phyloP scores from a whole-genome alignment of 2,329 filamentous ascomycete species.

The Ophiostoma novo-ulmi region DNA sequence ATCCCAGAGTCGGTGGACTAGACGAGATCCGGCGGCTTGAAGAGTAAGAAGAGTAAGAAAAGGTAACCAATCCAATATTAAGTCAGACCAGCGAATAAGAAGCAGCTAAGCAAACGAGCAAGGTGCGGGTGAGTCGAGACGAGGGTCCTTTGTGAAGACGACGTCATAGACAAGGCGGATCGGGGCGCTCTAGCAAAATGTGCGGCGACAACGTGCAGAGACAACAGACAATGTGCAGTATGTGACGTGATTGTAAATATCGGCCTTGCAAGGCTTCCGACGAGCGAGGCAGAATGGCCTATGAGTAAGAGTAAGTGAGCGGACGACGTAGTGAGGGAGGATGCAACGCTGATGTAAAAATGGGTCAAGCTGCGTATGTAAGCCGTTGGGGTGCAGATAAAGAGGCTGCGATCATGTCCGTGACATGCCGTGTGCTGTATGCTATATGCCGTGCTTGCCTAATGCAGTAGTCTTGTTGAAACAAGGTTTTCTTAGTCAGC shows the following conservation, averaged over 20 bases:
- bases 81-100: neutral
- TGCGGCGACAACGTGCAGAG: neutral
- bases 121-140: neutral
- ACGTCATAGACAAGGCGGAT: slow-evolving; percentile 3
- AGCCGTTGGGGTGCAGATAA: neutral
- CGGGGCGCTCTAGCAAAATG: neutral
- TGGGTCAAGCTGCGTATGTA: slow-evolving; percentile 1
- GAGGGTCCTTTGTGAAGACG: neutral
- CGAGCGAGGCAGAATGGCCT: neutral
- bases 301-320: neutral
- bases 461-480: neutral
- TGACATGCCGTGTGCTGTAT: neutral
- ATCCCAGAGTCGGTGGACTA: neutral
- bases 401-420: neutral
- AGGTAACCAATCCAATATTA: neutral
- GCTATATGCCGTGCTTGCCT: neutral
- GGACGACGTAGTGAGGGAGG: neutral
- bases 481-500: neutral
- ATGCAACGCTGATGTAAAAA: neutral
- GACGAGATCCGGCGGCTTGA: neutral
- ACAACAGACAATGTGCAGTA: neutral
- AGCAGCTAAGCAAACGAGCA: neutral
- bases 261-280: neutral
- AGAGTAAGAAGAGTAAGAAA: neutral
- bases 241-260: neutral